Conservation (phyloP, 441 rosid species). For the Populus hybrid region DNA sequence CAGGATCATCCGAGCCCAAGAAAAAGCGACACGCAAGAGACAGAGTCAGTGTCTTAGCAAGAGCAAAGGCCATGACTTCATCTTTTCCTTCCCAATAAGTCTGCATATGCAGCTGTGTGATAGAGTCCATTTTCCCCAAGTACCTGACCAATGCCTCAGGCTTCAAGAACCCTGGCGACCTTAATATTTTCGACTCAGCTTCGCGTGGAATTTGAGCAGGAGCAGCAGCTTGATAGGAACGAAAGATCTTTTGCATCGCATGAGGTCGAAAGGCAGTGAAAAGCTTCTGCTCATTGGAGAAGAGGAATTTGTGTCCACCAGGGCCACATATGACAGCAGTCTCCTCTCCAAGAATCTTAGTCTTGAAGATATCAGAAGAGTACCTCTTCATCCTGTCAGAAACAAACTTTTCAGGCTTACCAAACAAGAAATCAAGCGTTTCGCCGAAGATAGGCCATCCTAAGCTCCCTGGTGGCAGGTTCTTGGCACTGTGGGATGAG, state of each 20-base stretch:
- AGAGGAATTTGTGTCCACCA: conserved; percentile 30
- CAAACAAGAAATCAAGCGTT: conserved; percentile 22
- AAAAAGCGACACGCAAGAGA: conserved; percentile 28
- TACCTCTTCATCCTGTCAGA: conserved; percentile 27
- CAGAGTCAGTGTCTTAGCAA: conserved; percentile 25
- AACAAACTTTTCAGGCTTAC: conserved; percentile 30
- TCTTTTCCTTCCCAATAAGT: conserved; percentile 27
- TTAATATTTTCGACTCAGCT: background rate
- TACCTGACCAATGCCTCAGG: conserved; percentile 33
- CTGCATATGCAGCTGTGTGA: conserved; percentile 24
- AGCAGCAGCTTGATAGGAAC: conserved; percentile 14
- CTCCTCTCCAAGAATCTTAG: conserved; percentile 29
- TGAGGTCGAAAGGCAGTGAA: conserved; percentile 31
- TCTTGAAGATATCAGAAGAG: conserved; percentile 30
- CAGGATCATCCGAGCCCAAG: conserved; percentile 24
- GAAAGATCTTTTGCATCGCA: conserved; percentile 32
- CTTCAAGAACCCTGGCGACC: conserved; percentile 25
- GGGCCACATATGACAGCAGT: conserved; percentile 31
- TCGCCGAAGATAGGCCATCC: conserved; percentile 40
- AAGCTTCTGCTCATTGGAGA: conserved; percentile 32
- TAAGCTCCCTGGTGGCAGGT: conserved; percentile 34
- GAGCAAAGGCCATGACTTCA: conserved; percentile 12
- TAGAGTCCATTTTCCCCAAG: conserved; percentile 28
- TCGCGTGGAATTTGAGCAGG: conserved; percentile 1
- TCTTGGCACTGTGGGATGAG: background rate